These are phyloP conservation scores for Penicillium nucicola DNA, from an alignment of 495 filamentous ascomycete genomes.

Conservation along the genomic window DNA sequence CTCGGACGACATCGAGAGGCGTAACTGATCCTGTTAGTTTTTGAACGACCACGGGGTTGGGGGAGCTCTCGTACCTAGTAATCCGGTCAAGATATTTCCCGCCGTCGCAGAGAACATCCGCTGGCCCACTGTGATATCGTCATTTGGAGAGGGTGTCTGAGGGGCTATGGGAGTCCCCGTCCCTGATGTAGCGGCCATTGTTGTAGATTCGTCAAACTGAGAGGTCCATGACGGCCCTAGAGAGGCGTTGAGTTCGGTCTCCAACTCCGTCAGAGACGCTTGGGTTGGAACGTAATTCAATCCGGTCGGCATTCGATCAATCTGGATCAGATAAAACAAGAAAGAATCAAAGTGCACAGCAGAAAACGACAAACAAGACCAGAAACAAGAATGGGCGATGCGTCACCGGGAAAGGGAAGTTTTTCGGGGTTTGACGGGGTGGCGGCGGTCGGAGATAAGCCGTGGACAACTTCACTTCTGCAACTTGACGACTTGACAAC, in stretches of 20 bases:
- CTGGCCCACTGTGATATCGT: slow-evolving; percentile 72
- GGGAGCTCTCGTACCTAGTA: slow-evolving; percentile 64
- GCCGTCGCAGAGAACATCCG: slow-evolving; percentile 93
- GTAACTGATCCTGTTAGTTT: slow-evolving; percentile 63
- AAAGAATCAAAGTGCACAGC: not conserved
- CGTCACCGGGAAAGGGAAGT: slow-evolving; percentile 21
- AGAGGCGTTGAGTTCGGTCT: slow-evolving; percentile 15
- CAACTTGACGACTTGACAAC: not conserved
- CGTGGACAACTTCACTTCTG: slow-evolving; percentile 3
- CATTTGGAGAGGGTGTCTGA: slow-evolving; percentile 10
- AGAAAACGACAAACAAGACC: not conserved
- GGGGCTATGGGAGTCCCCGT: slow-evolving; percentile 20
- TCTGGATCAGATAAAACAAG: not conserved
- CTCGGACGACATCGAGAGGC: slow-evolving; percentile 93
- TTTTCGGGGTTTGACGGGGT: slow-evolving; percentile 32
- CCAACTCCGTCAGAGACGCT: slow-evolving; percentile 6
- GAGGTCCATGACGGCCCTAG: slow-evolving; percentile 35
- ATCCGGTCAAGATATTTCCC: slow-evolving; percentile 83
- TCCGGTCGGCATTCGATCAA: slow-evolving; percentile 18
- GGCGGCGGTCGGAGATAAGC: slow-evolving; percentile 32
- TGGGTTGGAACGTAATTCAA: slow-evolving; percentile 10
- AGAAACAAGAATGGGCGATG: slow-evolving; percentile 2
- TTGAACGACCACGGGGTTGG: not conserved
- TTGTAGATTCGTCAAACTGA: slow-evolving; percentile 29
- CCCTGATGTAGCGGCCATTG: slow-evolving; percentile 36